phyloP scores from a whole-genome alignment of 164 flowering plant species.

The Umbellularia californica region DNA sequence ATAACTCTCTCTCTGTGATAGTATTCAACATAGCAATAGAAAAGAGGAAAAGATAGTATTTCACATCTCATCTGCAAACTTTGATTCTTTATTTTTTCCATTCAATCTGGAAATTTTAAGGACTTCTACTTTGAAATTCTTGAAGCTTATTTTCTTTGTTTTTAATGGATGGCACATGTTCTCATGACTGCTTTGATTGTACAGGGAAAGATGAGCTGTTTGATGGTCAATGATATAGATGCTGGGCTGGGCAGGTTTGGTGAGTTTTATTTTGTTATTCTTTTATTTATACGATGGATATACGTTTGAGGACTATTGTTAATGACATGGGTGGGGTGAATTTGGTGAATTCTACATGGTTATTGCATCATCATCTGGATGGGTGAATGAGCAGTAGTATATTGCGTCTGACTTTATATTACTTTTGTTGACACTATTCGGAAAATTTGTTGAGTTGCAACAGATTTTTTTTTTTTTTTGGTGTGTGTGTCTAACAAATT shows the following conservation, averaged over 20 bases:
- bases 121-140: background rate
- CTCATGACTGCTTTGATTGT: slow-evolving; percentile 10
- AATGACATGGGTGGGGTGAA: background rate
- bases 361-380: background rate
- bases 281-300: background rate
- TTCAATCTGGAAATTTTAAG: background rate
- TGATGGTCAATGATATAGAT: slow-evolving; percentile 96
- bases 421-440: too few species aligned
- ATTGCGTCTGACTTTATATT: background rate
- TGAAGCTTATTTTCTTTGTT: background rate
- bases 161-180: background rate
- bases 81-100: background rate
- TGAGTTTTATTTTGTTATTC: slow-evolving; percentile 26
- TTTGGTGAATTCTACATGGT: background rate
- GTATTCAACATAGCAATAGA: too few species aligned
- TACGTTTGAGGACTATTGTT: background rate
- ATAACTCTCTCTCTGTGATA: background rate
- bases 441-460: too few species aligned
- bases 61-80: too few species aligned
- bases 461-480: too few species aligned
- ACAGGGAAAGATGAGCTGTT: slow-evolving; percentile 93
- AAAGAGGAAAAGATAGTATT: too few species aligned
- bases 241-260: slow-evolving; percentile 97
- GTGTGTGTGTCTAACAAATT: background rate
- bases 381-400: background rate